These are phyloP conservation scores for Hemisphaericaspora nanyangensis DNA, from an alignment of 805 yeast species.

Conservation along the genomic window DNA sequence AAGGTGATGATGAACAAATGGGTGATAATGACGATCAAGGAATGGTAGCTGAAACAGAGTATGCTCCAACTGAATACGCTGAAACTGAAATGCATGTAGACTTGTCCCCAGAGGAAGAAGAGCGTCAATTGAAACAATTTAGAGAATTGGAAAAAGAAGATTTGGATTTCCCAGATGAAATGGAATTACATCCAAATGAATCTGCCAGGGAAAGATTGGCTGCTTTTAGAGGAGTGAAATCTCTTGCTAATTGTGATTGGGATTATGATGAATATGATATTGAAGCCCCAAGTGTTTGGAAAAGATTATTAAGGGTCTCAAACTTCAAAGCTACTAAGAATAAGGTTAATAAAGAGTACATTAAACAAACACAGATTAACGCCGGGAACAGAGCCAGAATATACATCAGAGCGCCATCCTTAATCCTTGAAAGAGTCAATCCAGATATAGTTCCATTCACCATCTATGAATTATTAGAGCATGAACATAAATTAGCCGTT, in stretches of 20 bases:
- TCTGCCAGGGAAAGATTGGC: slow-evolving; percentile 71
- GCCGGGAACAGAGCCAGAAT: slow-evolving; percentile 64
- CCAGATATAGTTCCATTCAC: slow-evolving; percentile 44
- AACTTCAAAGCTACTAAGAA: slow-evolving; percentile 76
- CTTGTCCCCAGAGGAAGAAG: slow-evolving; percentile 77
- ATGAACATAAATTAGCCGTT: slow-evolving; percentile 83
- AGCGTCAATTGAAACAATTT: slow-evolving; percentile 65
- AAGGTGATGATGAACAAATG: slow-evolving; percentile 31
- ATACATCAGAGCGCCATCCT: slow-evolving; percentile 53
- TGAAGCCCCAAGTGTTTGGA: slow-evolving; percentile 75
- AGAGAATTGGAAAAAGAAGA: slow-evolving; percentile 76
- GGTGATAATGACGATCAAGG: slow-evolving; percentile 14
- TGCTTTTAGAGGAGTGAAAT: slow-evolving; percentile 85
- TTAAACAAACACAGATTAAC: slow-evolving; percentile 36
- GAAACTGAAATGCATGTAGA: slow-evolving; percentile 65
- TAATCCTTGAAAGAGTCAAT: slow-evolving; percentile 39
- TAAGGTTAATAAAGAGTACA: slow-evolving; percentile 58
- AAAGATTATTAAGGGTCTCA: slow-evolving; percentile 64
- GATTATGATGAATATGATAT: slow-evolving; percentile 79
- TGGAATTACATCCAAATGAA: slow-evolving; percentile 75
- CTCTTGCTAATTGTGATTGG: slow-evolving; percentile 79
- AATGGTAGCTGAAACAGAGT: slow-evolving; percentile 25
- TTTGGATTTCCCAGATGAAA: slow-evolving; percentile 91
- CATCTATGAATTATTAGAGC: slow-evolving; percentile 70
- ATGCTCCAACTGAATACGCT: slow-evolving; percentile 44